Evolutionary conservation across 1,284 basidiomycete species (phyloP).

Genomic region (Leccinum fallax): DNA sequence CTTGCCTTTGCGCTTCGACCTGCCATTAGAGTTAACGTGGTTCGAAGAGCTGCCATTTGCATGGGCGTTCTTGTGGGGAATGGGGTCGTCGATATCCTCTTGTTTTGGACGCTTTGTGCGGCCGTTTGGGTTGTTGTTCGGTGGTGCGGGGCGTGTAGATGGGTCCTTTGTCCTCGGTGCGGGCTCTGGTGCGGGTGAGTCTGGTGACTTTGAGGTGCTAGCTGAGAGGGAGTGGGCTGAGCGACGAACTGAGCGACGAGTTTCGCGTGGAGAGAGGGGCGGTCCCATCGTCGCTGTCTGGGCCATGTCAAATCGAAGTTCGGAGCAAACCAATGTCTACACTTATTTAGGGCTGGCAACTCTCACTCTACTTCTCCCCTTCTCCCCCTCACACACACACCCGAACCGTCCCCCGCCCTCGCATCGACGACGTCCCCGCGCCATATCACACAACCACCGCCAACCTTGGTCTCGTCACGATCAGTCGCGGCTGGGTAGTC

Average conservation of each 20-base stretch:
- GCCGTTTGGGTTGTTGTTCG: constrained; percentile 46
- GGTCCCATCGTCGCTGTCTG: constrained; percentile 67
- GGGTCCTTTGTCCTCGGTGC: constrained; percentile 43
- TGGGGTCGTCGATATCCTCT: constrained; percentile 67
- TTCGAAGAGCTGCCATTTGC: constrained; percentile 42
- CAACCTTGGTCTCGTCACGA: constrained; percentile 18
- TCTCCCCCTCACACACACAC: background rate
- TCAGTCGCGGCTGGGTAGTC: constrained; percentile 14
- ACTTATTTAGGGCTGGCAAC: constrained; percentile 45
- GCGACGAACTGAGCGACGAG: constrained; percentile 73
- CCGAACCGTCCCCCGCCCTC: background rate
- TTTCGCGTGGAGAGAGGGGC: constrained; percentile 73
- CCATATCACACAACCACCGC: background rate
- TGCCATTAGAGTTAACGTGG: constrained; percentile 40
- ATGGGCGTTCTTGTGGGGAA: constrained; percentile 47
- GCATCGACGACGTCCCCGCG: background rate
- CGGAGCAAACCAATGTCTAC: constrained; percentile 19
- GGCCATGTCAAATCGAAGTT: constrained; percentile 40
- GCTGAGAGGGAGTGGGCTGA: constrained; percentile 66
- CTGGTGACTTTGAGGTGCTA: constrained; percentile 72
- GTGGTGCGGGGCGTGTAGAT: constrained; percentile 46
- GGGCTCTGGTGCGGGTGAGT: constrained; percentile 62
- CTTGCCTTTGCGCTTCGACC: constrained; percentile 40
- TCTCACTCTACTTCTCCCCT: constrained; percentile 12
- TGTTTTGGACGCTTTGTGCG: constrained; percentile 68